Base-by-base conservation (phyloP, 2,329 filamentous ascomycete genomes). In the Ilyonectria mors-panacis region DNA sequence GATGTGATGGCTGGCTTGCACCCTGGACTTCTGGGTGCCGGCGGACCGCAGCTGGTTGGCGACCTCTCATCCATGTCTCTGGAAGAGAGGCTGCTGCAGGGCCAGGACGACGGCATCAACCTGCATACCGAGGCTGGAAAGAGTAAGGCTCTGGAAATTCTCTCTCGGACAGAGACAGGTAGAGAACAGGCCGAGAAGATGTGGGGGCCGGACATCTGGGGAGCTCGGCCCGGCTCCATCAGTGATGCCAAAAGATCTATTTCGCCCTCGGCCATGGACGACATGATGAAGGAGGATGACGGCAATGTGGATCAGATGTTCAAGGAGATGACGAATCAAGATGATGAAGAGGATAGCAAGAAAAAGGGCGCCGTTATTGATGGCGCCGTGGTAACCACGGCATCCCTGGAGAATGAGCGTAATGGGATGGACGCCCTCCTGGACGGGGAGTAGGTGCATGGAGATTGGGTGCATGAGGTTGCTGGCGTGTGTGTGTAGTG, bases 281-380 rank as follows among this genome's bases (percentile, higher is more conserved):
- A 76, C n/a, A 68, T 76, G 61, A 76, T 77, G 67, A 81, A 78
- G 61, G 73, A 78, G 6, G 83, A 84, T 39, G 85, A 85, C 19
- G 82, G 81, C 48, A 85, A 84, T 28, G 85, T 86, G 4, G 85
- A 87, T 63, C 85, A 84, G 70, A 88, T 89, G 85, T 88, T 88
- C 73, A 81, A 85, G 50, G 86, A 88, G 48, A 82, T 89, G 70
- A 87, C 86, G 4, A 87, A 88, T 65, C 82, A 85, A 63, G 84
- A 86, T 17, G 84, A 87, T 26, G 85, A 87, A 5, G 83, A 85
- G 15, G 78, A 80, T 60, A 77, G 63, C 10, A 84, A 83, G 72
- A 79, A 79, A 69, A 80, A 80, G 50, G 77, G 79, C 35, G 58
- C 55, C 2, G 67, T 69, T 33, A 59, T 65, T n/a, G 77, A 81